A percentile compares a stretch with the other conserved stretches of the same genome.
Conservation (phyloP, 2,329 filamentous ascomycete genomes). For the Parasarocladium wereldwijsianum region DNA sequence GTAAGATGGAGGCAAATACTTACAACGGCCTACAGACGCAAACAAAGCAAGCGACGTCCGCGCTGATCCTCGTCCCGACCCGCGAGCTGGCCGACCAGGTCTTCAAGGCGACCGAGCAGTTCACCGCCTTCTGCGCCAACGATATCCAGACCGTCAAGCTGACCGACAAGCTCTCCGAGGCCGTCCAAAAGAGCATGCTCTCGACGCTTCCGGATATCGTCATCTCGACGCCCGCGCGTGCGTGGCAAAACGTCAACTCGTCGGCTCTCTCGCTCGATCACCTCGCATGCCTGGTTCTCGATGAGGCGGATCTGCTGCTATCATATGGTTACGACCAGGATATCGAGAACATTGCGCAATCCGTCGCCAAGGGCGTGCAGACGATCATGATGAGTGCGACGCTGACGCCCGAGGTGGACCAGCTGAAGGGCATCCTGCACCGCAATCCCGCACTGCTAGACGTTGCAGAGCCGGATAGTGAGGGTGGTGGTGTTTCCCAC, state of each 20-base stretch:
- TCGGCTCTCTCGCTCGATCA: slow-evolving; percentile 51
- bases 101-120: slow-evolving; percentile 58
- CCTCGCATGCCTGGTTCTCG: slow-evolving; percentile 69
- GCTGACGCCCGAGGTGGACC: slow-evolving; percentile 73
- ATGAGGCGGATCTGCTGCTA: slow-evolving; percentile 86
- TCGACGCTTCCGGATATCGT: slow-evolving; percentile 79
- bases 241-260: slow-evolving; percentile 57
- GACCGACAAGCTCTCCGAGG: slow-evolving; percentile 78
- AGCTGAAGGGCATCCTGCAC: slow-evolving; percentile 73
- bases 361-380: slow-evolving; percentile 73
- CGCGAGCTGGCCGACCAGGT: slow-evolving; percentile 91
- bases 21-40: slow-evolving; percentile 24
- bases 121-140: slow-evolving; percentile 73
- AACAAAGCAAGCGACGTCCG: slow-evolving; percentile 42
- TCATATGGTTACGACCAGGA: slow-evolving; percentile 93
- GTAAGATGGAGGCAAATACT: slow-evolving; percentile 3
- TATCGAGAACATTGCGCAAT: slow-evolving; percentile 61
- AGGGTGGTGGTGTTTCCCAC: slow-evolving; percentile 66
- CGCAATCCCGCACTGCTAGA: slow-evolving; percentile 60
- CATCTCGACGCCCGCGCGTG: slow-evolving; percentile 78
- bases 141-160: slow-evolving; percentile 73
- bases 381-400: slow-evolving; percentile 91
- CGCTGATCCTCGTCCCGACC: slow-evolving; percentile 86
- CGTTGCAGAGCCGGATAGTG: slow-evolving; percentile 67
- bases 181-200: slow-evolving; percentile 75